phyloP scores from a whole-genome alignment of 305 asterid genomes.

The Rubia balearica region DNA sequence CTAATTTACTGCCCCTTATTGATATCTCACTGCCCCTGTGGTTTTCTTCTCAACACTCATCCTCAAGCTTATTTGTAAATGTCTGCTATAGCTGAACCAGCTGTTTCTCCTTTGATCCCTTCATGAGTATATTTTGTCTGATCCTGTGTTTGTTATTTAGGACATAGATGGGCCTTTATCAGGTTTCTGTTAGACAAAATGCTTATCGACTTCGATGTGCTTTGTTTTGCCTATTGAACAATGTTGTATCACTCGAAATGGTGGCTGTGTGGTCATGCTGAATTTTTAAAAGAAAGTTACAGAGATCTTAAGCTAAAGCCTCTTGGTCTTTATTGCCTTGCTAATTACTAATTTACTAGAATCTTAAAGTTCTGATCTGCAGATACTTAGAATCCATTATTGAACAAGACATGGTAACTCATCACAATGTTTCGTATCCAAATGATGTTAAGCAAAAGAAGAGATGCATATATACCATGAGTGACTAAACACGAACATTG shows the following conservation, averaged over 20 bases:
- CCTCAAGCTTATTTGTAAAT: too few relatives aligned
- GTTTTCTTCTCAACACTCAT: background rate
- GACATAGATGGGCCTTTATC: background rate
- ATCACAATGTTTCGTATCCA: background rate
- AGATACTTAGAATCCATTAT: too few relatives aligned
- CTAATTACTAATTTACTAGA: background rate
- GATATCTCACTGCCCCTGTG: background rate
- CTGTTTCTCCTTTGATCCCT: background rate
- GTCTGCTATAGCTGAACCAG: background rate
- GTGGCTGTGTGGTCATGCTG: background rate
- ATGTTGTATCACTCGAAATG: background rate
- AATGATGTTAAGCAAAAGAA: background rate
- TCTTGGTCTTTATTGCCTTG: background rate
- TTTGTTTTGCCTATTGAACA: background rate
- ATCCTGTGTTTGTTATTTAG: background rate
- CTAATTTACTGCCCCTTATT: background rate
- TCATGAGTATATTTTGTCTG: background rate
- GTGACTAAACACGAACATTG: background rate
- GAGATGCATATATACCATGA: too few relatives aligned
- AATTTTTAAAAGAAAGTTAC: too few relatives aligned
- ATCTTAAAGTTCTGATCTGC: too few relatives aligned
- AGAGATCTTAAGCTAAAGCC: background rate
- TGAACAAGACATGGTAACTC: background rate
- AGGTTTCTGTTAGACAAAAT: background rate
- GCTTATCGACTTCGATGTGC: background rate